Evolutionary conservation across 345 rosid species (phyloP).

Genomic region (Acer saccharum): DNA sequence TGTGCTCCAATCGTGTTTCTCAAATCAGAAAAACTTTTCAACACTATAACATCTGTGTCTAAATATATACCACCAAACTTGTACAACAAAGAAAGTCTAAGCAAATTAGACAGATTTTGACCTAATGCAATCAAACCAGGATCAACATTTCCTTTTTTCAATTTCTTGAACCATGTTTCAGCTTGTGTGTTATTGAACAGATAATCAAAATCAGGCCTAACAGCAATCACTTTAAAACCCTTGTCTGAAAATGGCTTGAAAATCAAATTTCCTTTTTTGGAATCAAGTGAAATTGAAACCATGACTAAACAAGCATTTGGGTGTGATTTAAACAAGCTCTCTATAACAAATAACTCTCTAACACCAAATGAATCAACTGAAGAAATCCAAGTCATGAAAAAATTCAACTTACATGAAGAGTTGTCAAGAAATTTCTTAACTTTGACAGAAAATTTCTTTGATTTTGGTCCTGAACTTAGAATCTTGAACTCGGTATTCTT

Average conservation of each 20-base stretch:
- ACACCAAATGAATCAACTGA: constrained; percentile 59
- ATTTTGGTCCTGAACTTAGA: constrained; percentile 26
- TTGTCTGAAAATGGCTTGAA: constrained; percentile 53
- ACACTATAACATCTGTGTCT: constrained; percentile 72
- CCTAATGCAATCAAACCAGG: constrained; percentile 85
- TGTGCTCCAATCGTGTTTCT: constrained; percentile 85
- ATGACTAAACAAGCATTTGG: constrained; percentile 68
- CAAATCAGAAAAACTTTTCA: constrained; percentile 49
- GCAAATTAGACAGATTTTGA: constrained; percentile 86
- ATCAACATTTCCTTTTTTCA: constrained; percentile 57
- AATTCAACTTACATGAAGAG: constrained; percentile 55
- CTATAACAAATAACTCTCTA: constrained; percentile 57
- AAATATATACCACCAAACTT: constrained; percentile 82
- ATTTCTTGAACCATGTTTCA: constrained; percentile 56
- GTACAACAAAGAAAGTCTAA: constrained; percentile 72
- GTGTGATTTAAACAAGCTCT: constrained; percentile 69
- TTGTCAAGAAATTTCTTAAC: constrained; percentile 50
- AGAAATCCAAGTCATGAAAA: constrained; percentile 98
- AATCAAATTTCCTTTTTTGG: constrained; percentile 44
- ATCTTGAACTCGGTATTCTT: constrained; percentile 12
- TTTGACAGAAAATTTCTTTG: constrained; percentile 45
- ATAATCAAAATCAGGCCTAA: constrained; percentile 66
- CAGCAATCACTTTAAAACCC: constrained; percentile 49
- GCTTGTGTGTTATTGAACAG: constrained; percentile 68
- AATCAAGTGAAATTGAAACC: constrained; percentile 74